Evolutionary conservation across 2,329 filamentous ascomycete species (phyloP).

Genomic region (Penicillium verrucosum): DNA sequence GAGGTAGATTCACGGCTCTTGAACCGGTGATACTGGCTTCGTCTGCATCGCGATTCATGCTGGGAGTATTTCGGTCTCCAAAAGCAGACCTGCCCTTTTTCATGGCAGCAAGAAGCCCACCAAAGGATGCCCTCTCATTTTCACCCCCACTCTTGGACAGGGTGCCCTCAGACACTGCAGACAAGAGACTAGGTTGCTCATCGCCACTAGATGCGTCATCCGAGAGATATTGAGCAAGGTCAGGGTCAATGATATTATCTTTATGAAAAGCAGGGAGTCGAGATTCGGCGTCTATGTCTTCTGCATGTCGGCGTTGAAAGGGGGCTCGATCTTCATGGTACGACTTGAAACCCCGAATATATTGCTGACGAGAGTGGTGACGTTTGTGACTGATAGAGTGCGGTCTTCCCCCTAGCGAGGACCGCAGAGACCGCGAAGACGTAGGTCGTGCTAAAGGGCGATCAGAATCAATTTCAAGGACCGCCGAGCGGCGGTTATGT

Average conservation of each 20-base stretch:
- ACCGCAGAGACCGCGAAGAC: constrained; percentile 84
- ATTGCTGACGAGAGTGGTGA: constrained; percentile 82
- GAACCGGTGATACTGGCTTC: constrained; percentile 62
- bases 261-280: constrained; percentile 90
- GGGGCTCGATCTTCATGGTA: constrained; percentile 77
- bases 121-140: constrained; percentile 69
- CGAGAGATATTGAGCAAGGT: constrained; percentile 91
- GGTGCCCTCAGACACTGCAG: constrained; percentile 64
- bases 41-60: constrained; percentile 65
- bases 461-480: constrained; percentile 84
- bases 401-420: constrained; percentile 64
- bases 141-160: constrained; percentile 64
- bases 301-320: constrained; percentile 71
- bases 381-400: constrained; percentile 79
- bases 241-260: constrained; percentile 97
- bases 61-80: constrained; percentile 72
- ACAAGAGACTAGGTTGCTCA: constrained; percentile 82
- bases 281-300: constrained; percentile 63
- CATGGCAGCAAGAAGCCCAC: constrained; percentile 67
- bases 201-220: constrained; percentile 90
- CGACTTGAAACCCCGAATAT: constrained; percentile 71
- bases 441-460: constrained; percentile 79
- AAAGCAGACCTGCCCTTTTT: constrained; percentile 70
- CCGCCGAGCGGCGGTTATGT: constrained; percentile 76
- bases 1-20: constrained; percentile 57